Evolutionary conservation across 257 asterid genomes (phyloP).

Genomic region (Ajuga chamaepitys): DNA sequence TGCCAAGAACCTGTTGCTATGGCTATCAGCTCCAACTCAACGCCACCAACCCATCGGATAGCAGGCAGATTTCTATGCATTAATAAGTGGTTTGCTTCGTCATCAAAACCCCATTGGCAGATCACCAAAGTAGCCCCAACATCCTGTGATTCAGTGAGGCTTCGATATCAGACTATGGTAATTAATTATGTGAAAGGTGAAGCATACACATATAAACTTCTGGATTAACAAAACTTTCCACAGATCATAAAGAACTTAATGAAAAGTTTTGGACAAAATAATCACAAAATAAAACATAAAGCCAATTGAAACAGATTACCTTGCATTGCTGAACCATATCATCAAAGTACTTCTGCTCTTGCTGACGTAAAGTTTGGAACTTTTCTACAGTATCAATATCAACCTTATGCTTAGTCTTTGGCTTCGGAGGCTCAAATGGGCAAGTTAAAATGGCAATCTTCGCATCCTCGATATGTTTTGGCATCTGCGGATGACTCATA

Average conservation of each 20-base stretch:
- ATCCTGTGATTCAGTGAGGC: conserved; percentile 48
- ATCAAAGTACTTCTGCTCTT: conserved; percentile 88
- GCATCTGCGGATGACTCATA: conserved; percentile 99
- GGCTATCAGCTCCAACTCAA: conserved; percentile 90
- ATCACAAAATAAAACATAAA: neutral
- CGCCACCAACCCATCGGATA: conserved; percentile 98
- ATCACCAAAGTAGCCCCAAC: conserved; percentile 92
- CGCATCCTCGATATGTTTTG: conserved; percentile 86
- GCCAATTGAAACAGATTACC: conserved; percentile 36
- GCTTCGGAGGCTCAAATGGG: conserved; percentile 98
- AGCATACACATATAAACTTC: conserved; percentile 1
- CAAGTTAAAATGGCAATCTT: conserved; percentile 89
- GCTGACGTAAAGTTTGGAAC: conserved; percentile 69
- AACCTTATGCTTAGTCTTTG: conserved; percentile 98
- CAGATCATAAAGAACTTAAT: neutral
- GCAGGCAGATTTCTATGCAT: conserved; percentile 95
- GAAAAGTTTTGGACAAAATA: neutral
- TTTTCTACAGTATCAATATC: conserved; percentile 91
- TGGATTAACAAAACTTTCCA: neutral
- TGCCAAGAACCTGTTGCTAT: conserved; percentile 78
- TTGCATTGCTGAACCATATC: conserved; percentile 97
- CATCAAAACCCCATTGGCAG: conserved; percentile 99
- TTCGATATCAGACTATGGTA: conserved; percentile 9
- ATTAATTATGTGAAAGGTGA: neutral
- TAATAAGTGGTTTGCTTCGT: conserved; percentile 90